Evolutionary conservation across 768 basidiomycete species (phyloP), one percentile per base, ranked within the genome.

Genomic region (Tremella fuciformis): DNA sequence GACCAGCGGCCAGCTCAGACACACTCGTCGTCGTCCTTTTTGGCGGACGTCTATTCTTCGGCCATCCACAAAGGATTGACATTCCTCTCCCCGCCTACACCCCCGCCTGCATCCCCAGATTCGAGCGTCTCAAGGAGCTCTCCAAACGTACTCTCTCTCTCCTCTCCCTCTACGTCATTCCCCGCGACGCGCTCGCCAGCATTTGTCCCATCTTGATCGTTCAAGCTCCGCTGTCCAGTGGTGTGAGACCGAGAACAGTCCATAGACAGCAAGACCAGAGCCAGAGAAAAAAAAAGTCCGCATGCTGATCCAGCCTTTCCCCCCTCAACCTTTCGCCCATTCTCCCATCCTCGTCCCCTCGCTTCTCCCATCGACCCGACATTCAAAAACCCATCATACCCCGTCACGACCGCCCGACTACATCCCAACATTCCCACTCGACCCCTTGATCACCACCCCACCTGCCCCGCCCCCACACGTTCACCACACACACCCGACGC

Each of bases 371-470:
- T 37, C 49, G 44, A 37, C 25, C 39, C 25, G 21, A 21, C 24
- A 50, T 22, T 48, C 25, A 34, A 34, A 34, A 34, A 56, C 44
- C 55, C 39, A 34, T 51, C 34, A 47, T 58, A 34, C 51, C 49
- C 29, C 53, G 48, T 26, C 57, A 58, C 53, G 39, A 58, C 37
- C 53, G 42, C 24, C 53, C 58, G 22, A 50, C 58, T 11, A 55
- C 53, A 15, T 49, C 61, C 60, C 60, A 13, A 38, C 50, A 13
- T 57, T 58, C 25, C 56, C 55, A 16, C 58, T 62, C 19, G 52
- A 62, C 47, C 57, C 22, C 57, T 58, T 13, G 25, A 48, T 22
- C 50, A 50, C 41, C 55, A 40, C 34, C 25, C 55, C 19, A 38
- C 56, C 24, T 29, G 40, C n/a, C 26, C 24, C 21, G 29, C 55